Percentiles rank a stretch among this genome's conserved stretches.
These are phyloP conservation scores for Solanum peruvianum DNA, from an alignment of 257 asterid genomes.

Conservation along the genomic window DNA sequence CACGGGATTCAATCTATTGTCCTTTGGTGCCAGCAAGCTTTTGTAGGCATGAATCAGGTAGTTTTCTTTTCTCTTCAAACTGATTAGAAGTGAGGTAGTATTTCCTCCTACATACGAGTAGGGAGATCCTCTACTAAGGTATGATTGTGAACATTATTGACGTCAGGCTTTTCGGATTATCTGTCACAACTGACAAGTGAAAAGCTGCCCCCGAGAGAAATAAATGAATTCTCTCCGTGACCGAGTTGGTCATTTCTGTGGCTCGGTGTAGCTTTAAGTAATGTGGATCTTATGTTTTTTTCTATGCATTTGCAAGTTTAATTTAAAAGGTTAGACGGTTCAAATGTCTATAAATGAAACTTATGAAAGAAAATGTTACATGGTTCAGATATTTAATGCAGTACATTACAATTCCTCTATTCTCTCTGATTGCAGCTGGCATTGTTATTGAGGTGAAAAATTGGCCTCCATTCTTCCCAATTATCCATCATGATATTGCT, in stretches of 20 bases:
- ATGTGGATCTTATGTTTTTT: not conserved
- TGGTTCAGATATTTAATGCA: not conserved
- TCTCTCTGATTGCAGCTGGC: slow-evolving; percentile 47
- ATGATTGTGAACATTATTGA: not conserved
- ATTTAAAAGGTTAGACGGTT: not conserved
- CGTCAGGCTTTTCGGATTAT: not conserved
- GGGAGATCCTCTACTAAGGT: not conserved
- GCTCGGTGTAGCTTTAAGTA: not conserved
- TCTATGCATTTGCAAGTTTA: slow-evolving; percentile 24
- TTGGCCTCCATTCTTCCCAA: slow-evolving; percentile 97
- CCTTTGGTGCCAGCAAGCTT: not conserved
- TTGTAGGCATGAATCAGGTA: not conserved
- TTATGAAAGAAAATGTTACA: not conserved
- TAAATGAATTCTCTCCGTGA: not conserved
- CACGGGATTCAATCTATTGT: not conserved
- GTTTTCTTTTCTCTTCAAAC: not conserved
- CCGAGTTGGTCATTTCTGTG: not conserved
- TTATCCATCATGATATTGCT: slow-evolving; percentile 86
- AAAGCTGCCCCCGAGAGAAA: not conserved
- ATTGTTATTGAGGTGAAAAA: slow-evolving; percentile 76
- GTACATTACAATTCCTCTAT: slow-evolving; percentile 1
- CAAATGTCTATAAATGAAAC: not conserved
- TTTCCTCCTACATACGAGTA: not conserved
- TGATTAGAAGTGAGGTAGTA: not conserved
- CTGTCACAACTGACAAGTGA: not conserved